Base-by-base conservation (phyloP, 208 protist species). In the Wallacemonas sp. region DNA sequence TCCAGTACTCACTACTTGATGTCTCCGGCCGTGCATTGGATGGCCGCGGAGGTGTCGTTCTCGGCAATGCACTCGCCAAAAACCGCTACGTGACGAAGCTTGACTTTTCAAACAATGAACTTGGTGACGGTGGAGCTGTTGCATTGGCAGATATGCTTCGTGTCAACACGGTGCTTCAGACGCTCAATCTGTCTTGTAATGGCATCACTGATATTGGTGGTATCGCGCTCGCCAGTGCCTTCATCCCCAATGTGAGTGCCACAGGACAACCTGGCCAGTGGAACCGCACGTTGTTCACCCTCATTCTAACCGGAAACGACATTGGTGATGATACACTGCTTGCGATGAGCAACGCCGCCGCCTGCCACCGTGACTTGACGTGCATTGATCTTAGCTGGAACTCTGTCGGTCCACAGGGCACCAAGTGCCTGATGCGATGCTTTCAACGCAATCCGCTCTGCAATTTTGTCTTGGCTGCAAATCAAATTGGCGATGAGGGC, bases 311-410 rank as follows among this genome's bases (percentile, higher is more conserved):
- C 41, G 80, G 82, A 21, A 95, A 95, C 68, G 41, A 78, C 6
- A n/a, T 91, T 17, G 63, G 82, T 11, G 90, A 95, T 65, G 84
- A 90, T 72, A 89, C 86, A 17, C 75, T 95, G 17, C 79, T 95
- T 14, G 90, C 90, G 1, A 72, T 95, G 44, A 87, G 90, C 72
- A 93, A 93, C 60, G 86, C 90, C 2, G 86, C 86, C 8, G 90
- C 86, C n/a, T 91, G 86, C 56, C 80, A 93, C 70, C 86, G 80
- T 11, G 90, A 91, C 64, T 59, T 95, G 30, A 81, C 77, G 2
- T 38, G 62, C n/a, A 76, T 95, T 3, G 86, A 95, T 66, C 68
- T 95, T 14, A 86, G 80, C 72, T 95, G 84, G 82, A 95, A 95
- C 64, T 53, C 64, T 6, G 67, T 95, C n/a, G 90, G 90, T 0